Evolutionary conservation across 345 rosid species (phyloP).

Genomic region (Luvunga scandens): DNA sequence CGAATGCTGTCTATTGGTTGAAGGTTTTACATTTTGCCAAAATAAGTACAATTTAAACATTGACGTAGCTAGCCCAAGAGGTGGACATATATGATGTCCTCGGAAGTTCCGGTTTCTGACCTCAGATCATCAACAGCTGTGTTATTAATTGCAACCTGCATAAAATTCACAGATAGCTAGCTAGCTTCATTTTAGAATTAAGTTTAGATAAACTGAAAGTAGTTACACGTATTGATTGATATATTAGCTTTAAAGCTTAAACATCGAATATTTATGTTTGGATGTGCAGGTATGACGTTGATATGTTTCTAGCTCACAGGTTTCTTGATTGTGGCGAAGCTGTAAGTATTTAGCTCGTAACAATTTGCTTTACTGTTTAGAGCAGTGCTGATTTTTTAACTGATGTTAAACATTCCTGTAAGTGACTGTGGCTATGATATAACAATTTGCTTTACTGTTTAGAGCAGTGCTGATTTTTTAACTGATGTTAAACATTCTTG

Average conservation of each 20-base stretch:
- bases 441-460: background rate
- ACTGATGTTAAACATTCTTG: background rate
- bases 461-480: background rate
- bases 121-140: background rate
- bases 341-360: constrained; percentile 42
- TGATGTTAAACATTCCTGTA: background rate
- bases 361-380: background rate
- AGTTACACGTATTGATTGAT: background rate
- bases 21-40: background rate
- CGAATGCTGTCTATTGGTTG: background rate
- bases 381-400: background rate
- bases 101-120: background rate
- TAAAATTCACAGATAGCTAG: background rate
- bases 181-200: background rate
- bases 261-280: background rate
- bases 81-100: background rate
- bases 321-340: constrained; percentile 48
- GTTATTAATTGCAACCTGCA: background rate
- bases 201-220: background rate
- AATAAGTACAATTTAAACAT: background rate
- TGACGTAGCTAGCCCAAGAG: background rate
- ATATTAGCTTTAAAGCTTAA: background rate
- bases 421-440: background rate
- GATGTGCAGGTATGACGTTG: constrained; percentile 65
- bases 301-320: constrained; percentile 47